Conservation (phyloP, 331 rosid species). For the Rosa hybrid region DNA sequence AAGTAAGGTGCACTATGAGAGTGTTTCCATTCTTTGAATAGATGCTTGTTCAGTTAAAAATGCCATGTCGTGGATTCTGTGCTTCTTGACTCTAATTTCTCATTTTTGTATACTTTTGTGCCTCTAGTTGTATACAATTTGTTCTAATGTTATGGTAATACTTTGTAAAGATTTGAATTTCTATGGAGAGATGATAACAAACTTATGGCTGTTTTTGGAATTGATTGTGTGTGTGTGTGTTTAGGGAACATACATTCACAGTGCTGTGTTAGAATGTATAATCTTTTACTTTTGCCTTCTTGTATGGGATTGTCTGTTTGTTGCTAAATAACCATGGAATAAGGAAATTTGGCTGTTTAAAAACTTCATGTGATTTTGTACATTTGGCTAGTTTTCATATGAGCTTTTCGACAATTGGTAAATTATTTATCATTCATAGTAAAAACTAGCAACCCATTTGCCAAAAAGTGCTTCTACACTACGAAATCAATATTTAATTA, state of each 20-base stretch:
- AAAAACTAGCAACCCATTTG: too few relatives aligned
- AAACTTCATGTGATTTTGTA: not conserved
- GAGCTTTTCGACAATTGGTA: not conserved
- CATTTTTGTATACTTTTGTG: not conserved
- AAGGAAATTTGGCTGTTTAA: not conserved
- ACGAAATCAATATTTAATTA: not conserved
- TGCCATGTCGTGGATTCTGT: not conserved
- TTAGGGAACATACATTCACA: not conserved
- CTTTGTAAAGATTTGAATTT: not conserved
- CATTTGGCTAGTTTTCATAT: not conserved
- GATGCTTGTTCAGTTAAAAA: not conserved
- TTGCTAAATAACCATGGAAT: not conserved
- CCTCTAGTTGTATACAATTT: not conserved
- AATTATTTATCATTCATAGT: not conserved
- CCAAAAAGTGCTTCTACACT: not conserved
- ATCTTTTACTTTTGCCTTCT: not conserved
- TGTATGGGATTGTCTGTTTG: not conserved
- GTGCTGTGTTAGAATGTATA: not conserved
- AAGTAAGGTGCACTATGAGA: not conserved
- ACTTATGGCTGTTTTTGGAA: not conserved
- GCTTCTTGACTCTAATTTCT: not conserved
- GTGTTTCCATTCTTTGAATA: not conserved
- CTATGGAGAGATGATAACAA: not conserved
- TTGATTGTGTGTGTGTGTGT: not conserved
- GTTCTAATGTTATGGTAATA: not conserved